phyloP scores from a whole-genome alignment of 2,329 filamentous ascomycete genomes.

The Fusarium succisae region DNA sequence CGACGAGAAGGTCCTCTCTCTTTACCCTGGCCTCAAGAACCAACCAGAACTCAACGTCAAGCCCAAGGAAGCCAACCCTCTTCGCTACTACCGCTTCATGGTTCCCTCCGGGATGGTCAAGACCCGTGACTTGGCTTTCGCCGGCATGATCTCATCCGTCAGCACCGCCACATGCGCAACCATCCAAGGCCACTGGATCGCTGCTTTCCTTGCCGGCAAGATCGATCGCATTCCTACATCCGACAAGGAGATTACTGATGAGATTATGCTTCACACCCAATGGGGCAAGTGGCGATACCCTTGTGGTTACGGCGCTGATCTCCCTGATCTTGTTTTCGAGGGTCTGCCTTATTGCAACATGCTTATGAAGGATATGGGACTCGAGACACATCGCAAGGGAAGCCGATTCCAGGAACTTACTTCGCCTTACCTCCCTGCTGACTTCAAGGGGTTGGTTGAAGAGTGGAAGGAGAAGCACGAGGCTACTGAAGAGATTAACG shows the following conservation, averaged over 20 bases:
- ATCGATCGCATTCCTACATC: conserved; percentile 47
- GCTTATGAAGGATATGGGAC: conserved; percentile 71
- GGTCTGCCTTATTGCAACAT: conserved; percentile 65
- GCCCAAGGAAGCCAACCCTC: conserved; percentile 28
- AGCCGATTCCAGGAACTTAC: conserved; percentile 21
- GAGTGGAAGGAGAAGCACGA: conserved; percentile 37
- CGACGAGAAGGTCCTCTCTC: conserved; percentile 26
- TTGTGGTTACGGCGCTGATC: conserved; percentile 67
- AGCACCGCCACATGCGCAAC: conserved; percentile 49
- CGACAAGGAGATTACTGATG: conserved; percentile 56
- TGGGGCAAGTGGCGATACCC: conserved; percentile 78
- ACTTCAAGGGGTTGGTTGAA: conserved; percentile 41
- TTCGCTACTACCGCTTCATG: conserved; percentile 44
- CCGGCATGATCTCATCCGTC: conserved; percentile 46
- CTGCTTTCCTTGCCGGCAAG: conserved; percentile 64
- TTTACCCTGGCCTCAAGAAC: conserved; percentile 33
- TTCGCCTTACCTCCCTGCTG: conserved; percentile 32
- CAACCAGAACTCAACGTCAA: conserved; percentile 35
- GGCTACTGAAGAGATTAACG: not conserved
- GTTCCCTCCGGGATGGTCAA: conserved; percentile 30
- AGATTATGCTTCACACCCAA: conserved; percentile 71
- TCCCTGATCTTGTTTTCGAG: conserved; percentile 81
- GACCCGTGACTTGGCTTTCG: conserved; percentile 46
- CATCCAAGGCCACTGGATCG: conserved; percentile 61
- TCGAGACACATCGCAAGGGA: conserved; percentile 50